Percentiles rank a stretch among this genome's conserved stretches.
These are phyloP conservation scores for Russula virescens DNA, from an alignment of 768 basidiomycete genomes.

Conservation along the genomic window DNA sequence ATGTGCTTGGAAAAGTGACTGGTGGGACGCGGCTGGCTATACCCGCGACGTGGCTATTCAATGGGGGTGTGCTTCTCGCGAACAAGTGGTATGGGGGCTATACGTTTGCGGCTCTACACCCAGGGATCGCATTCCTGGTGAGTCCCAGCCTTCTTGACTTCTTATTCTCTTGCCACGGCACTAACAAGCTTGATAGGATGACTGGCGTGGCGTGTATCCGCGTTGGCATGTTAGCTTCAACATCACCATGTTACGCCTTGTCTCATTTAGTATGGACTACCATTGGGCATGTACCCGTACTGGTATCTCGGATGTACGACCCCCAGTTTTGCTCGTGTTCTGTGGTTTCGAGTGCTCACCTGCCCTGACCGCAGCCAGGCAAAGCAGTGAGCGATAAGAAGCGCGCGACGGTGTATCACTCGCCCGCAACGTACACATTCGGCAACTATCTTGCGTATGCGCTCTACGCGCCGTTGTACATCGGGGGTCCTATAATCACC, in stretches of 20 bases:
- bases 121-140: constrained; percentile 57
- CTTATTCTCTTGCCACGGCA: background rate
- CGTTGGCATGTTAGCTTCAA: constrained; percentile 95
- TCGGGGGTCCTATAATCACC: constrained; percentile 93
- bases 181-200: constrained; percentile 42
- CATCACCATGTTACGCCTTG: constrained; percentile 88
- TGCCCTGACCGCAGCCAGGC: constrained; percentile 22
- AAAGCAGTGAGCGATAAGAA: constrained; percentile 48
- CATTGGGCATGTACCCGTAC: constrained; percentile 64
- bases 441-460: constrained; percentile 74
- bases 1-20: constrained; percentile 46
- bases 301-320: constrained; percentile 38
- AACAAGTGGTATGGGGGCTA: constrained; percentile 80
- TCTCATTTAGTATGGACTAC: constrained; percentile 92
- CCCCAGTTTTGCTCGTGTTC: background rate
- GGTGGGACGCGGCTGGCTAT: constrained; percentile 43
- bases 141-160: constrained; percentile 26
- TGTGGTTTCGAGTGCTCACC: background rate
- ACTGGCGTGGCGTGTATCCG: constrained; percentile 69
- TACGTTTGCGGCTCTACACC: constrained; percentile 49
- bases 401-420: constrained; percentile 51
- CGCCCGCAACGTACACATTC: constrained; percentile 56
- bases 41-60: constrained; percentile 70
- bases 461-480: constrained; percentile 91
- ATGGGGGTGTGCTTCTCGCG: constrained; percentile 61